These are phyloP conservation scores for Sutorius eximius DNA, from an alignment of 1,284 basidiomycete genomes.

Conservation along the genomic window DNA sequence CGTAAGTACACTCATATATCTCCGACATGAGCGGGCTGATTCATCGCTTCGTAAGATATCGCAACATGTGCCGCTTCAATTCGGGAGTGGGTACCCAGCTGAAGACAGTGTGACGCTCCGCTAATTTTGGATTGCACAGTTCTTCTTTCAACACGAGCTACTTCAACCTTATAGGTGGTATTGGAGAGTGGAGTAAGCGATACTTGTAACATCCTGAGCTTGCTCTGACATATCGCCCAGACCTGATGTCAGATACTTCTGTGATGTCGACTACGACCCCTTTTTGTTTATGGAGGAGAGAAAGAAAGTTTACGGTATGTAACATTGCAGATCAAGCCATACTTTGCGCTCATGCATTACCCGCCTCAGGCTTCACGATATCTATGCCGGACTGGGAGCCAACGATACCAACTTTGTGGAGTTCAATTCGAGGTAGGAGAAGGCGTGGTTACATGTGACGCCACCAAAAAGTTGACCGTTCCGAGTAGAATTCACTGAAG, in stretches of 20 bases:
- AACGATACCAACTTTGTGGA: conserved; percentile 81
- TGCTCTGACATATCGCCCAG: conserved; percentile 33
- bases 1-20: conserved; percentile 39
- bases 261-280: conserved; percentile 77
- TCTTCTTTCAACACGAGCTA: conserved; percentile 77
- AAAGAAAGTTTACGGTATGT: conserved; percentile 68
- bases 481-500: conserved; percentile 61
- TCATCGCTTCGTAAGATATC: conserved; percentile 43
- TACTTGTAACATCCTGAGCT: conserved; percentile 8
- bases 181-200: conserved; percentile 68
- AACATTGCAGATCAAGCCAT: background rate
- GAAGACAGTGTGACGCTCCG: background rate
- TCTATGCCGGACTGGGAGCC: conserved; percentile 75
- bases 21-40: conserved; percentile 8
- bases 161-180: conserved; percentile 78
- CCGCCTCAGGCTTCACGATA: conserved; percentile 66
- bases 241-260: conserved; percentile 75
- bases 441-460: background rate
- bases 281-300: conserved; percentile 79
- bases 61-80: conserved; percentile 84
- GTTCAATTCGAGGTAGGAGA: conserved; percentile 56
- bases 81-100: conserved; percentile 59
- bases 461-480: background rate
- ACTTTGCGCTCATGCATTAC: background rate
- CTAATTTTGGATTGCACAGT: conserved; percentile 41